Conservation (phyloP, 345 rosid species). For the Erysimum cheiranthoides region DNA sequence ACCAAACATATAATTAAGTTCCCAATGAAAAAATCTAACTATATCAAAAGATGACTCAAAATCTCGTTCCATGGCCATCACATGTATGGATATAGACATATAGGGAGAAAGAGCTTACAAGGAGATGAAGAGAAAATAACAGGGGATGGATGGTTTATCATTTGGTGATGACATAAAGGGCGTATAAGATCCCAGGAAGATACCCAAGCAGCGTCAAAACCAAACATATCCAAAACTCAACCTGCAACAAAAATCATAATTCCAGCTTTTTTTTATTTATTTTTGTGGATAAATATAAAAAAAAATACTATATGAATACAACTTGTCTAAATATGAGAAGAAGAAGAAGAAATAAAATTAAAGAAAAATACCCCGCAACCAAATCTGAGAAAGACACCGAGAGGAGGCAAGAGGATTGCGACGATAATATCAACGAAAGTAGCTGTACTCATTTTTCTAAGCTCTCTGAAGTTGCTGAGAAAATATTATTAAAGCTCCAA, state of each 20-base stretch:
- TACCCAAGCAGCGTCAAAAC: conserved; percentile 69
- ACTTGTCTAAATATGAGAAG: not conserved
- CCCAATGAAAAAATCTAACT: not conserved
- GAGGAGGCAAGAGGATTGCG: conserved; percentile 91
- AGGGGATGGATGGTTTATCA: conserved; percentile 39
- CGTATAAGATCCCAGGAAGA: conserved; percentile 84
- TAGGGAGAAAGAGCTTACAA: conserved; percentile 36
- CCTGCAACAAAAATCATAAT: conserved; percentile 44
- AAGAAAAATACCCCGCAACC: conserved; percentile 62
- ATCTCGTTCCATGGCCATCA: conserved; percentile 1
- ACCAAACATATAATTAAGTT: conserved; percentile 4
- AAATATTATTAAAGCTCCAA: not conserved
- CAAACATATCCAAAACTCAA: conserved; percentile 91
- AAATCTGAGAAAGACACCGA: conserved; percentile 85
- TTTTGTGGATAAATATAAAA: not conserved
- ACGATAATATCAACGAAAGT: conserved; percentile 71
- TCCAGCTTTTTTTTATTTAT: not conserved
- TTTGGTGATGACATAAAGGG: conserved; percentile 75
- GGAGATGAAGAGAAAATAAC: conserved; percentile 21
- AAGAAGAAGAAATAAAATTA: not conserved
- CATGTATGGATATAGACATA: not conserved
- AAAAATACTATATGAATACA: no score
- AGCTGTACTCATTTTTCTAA: conserved; percentile 53
- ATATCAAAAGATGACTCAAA: not conserved
- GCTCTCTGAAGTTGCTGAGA: conserved; percentile 18